Conservation (phyloP, 108 stramenopile genomes). For the Fragilariopsis cylindrus region DNA sequence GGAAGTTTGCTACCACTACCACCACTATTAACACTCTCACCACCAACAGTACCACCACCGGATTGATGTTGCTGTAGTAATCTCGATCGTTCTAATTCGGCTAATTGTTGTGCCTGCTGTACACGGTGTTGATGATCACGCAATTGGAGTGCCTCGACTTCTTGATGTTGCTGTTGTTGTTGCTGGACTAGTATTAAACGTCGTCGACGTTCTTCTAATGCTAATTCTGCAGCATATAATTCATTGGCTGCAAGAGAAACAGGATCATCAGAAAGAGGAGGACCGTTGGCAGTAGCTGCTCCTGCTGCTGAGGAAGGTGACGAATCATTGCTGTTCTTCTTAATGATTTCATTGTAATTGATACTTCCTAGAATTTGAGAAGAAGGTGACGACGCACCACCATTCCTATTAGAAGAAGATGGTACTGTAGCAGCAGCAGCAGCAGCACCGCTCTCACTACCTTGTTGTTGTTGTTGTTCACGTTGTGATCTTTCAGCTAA, state of each 20-base stretch:
- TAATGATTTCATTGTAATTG: slow-evolving; percentile 3
- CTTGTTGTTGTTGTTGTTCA: no score
- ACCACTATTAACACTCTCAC: no score
- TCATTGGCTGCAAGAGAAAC: slow-evolving; percentile 3
- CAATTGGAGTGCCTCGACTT: not conserved
- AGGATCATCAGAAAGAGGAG: not conserved
- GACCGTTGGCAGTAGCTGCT: not conserved
- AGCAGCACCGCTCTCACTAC: no score
- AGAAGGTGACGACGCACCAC: not conserved
- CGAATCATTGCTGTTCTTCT: not conserved
- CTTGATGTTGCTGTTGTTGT: not conserved
- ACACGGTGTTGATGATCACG: not conserved
- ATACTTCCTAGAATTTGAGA: not conserved
- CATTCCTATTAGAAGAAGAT: not conserved
- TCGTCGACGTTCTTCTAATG: not conserved
- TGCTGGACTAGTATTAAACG: slow-evolving; percentile 2
- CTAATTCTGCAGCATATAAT: not conserved
- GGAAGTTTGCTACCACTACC: no score
- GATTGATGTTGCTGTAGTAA: no score
- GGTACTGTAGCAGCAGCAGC: not conserved
- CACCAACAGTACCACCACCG: no score
- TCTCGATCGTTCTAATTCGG: no score
- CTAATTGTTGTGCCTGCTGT: no score
- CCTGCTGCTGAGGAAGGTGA: not conserved
- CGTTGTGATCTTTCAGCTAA: not conserved